Conservation (phyloP, 441 rosid species). For the Bruguiera hainesii region DNA sequence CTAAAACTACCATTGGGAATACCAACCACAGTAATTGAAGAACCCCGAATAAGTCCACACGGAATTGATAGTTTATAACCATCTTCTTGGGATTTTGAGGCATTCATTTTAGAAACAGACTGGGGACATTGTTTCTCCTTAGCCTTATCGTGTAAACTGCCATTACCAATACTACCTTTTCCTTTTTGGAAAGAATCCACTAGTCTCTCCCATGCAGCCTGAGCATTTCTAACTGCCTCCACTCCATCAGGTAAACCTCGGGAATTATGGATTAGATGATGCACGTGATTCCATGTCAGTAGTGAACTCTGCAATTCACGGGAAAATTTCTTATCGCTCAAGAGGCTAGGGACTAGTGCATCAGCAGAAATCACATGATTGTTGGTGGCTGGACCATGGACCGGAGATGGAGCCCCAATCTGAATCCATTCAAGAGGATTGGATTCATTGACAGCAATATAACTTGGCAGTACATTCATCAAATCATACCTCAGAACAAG, state of each 20-base stretch:
- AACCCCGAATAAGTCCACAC: slow-evolving; percentile 80
- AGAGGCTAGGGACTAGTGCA: slow-evolving; percentile 40
- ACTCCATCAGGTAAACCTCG: slow-evolving; percentile 51
- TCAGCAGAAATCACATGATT: slow-evolving; percentile 48
- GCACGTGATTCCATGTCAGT: slow-evolving; percentile 57
- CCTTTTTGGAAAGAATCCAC: slow-evolving; percentile 18
- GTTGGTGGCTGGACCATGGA: slow-evolving; percentile 38
- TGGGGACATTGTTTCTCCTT: slow-evolving; percentile 53
- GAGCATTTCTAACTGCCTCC: slow-evolving; percentile 71
- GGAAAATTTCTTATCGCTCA: slow-evolving; percentile 44
- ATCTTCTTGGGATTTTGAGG: slow-evolving; percentile 40
- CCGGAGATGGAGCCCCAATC: slow-evolving; percentile 38
- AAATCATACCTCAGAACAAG: slow-evolving; percentile 47
- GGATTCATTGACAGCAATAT: slow-evolving; percentile 37
- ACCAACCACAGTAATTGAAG: slow-evolving; percentile 69
- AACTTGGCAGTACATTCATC: slow-evolving; percentile 37
- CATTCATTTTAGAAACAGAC: slow-evolving; percentile 58
- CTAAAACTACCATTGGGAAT: slow-evolving; percentile 62
- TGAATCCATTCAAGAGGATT: slow-evolving; percentile 61
- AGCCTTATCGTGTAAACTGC: slow-evolving; percentile 27
- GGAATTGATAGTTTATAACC: slow-evolving; percentile 46
- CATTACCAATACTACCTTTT: slow-evolving; percentile 24
- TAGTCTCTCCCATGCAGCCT: slow-evolving; percentile 63
- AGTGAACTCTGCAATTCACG: slow-evolving; percentile 48
- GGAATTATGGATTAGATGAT: slow-evolving; percentile 44